These are phyloP conservation scores for Avena insularis DNA, from an alignment of 176 grass and related monocot genomes.

Conservation along the genomic window DNA sequence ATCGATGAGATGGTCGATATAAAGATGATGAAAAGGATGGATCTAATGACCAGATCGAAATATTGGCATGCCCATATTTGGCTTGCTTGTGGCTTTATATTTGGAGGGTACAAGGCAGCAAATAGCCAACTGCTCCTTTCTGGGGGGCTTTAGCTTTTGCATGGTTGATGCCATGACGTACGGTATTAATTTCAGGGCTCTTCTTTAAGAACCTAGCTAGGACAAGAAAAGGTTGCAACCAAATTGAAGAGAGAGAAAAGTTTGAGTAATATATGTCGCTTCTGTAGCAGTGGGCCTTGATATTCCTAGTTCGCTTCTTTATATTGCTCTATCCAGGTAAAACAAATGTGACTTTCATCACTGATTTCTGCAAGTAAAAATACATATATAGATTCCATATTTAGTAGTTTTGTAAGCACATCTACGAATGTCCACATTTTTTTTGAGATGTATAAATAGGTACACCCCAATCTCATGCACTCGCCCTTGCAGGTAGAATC, in stretches of 20 bases:
- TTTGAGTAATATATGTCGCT: background rate
- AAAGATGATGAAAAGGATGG: slow-evolving; percentile 29
- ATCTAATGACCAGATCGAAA: slow-evolving; percentile 35
- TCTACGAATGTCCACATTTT: no score
- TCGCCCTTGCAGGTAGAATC: no score
- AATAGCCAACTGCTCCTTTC: background rate
- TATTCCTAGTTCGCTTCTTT: background rate
- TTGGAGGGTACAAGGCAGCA: background rate
- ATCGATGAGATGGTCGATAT: background rate
- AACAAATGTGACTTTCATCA: background rate
- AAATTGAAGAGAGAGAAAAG: background rate
- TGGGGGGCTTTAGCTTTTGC: background rate
- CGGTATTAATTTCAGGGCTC: background rate
- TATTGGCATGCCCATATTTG: slow-evolving; percentile 32
- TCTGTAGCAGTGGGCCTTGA: background rate
- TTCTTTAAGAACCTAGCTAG: background rate
- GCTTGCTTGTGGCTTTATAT: background rate
- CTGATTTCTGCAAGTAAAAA: no score
- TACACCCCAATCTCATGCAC: no score
- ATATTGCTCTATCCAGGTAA: background rate
- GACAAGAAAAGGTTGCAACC: background rate
- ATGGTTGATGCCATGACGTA: background rate
- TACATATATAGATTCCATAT: no score
- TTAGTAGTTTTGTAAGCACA: no score
- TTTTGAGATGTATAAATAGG: no score